Conservation (phyloP, 495 filamentous ascomycete species). For the Penicillium argentinense region DNA sequence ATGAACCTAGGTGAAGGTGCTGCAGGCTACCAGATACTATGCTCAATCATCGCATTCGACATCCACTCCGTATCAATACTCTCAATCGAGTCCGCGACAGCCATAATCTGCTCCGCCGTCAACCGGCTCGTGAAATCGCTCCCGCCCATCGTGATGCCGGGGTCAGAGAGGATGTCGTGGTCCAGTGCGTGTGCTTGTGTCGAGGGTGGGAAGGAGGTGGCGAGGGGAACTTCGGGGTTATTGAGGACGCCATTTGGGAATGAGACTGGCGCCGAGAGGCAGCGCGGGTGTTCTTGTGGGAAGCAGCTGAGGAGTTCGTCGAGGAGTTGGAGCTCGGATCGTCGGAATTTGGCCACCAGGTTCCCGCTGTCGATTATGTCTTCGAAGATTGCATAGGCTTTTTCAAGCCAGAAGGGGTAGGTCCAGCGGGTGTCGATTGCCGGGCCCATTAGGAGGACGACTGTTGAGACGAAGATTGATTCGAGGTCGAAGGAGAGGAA, state of each 20-base stretch:
- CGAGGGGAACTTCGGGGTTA: constrained; percentile 3
- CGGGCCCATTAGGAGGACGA: constrained; percentile 35
- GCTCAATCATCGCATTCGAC: constrained; percentile 38
- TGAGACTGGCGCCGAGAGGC: constrained; percentile 14
- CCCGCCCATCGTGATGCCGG: background rate
- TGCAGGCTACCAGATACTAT: constrained; percentile 41
- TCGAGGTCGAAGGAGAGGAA: constrained; percentile 49
- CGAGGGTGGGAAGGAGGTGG: constrained; percentile 15
- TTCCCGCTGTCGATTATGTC: constrained; percentile 44
- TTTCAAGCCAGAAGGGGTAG: constrained; percentile 33
- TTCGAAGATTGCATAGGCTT: constrained; percentile 37
- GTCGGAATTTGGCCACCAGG: constrained; percentile 36
- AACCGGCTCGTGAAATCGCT: constrained; percentile 19
- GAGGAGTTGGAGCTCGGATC: constrained; percentile 40
- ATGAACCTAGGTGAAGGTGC: too few relatives aligned
- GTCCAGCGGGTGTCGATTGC: constrained; percentile 32
- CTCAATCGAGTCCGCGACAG: constrained; percentile 40
- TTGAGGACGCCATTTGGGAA: constrained; percentile 15
- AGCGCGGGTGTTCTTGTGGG: constrained; percentile 16
- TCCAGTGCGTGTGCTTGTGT: constrained; percentile 5
- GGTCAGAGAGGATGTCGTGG: constrained; percentile 18
- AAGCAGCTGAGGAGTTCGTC: constrained; percentile 30
- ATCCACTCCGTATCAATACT: constrained; percentile 41
- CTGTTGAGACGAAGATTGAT: constrained; percentile 38
- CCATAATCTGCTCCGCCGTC: constrained; percentile 39